Percentiles rank a stretch among this genome's conserved stretches.
Evolutionary conservation across 225 moss, liverwort and hornwort species (phyloP).

Genomic region (Physcomitrium patens): DNA sequence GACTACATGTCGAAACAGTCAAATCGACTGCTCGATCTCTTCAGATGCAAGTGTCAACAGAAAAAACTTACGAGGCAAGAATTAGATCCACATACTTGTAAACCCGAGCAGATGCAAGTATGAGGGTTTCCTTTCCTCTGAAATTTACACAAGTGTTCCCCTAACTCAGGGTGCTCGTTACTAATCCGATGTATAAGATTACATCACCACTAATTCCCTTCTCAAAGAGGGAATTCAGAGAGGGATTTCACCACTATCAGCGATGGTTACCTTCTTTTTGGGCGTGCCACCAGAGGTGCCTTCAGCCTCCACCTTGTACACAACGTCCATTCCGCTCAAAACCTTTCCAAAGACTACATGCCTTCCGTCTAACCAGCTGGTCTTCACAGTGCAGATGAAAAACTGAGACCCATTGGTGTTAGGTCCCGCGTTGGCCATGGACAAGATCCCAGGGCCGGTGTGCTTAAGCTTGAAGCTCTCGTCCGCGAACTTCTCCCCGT

Average conservation of each 20-base stretch:
- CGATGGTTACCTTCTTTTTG: conserved; percentile 67
- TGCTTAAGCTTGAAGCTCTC: conserved; percentile 97
- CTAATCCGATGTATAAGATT: not conserved
- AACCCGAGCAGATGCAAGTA: conserved; percentile 8
- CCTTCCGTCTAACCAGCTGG: conserved; percentile 85
- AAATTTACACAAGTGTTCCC: not conserved
- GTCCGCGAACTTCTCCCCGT: conserved; percentile 85
- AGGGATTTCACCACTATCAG: conserved; percentile 84
- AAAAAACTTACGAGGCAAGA: not conserved
- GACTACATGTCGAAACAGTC: not conserved
- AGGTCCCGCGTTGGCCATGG: conserved; percentile 93
- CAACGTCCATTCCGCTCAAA: conserved; percentile 71
- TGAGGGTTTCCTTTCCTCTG: not conserved
- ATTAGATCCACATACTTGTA: not conserved
- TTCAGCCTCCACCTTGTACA: conserved; percentile 95
- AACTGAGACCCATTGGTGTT: conserved; percentile 96
- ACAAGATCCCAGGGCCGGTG: conserved; percentile 79
- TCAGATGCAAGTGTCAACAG: not conserved
- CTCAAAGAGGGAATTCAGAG: conserved; percentile 41
- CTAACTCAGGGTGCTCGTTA: not conserved
- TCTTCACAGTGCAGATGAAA: conserved; percentile 92
- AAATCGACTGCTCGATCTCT: not conserved
- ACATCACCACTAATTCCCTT: conserved; percentile 25
- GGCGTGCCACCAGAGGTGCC: conserved; percentile 74
- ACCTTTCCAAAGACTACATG: conserved; percentile 77